phyloP scores from a whole-genome alignment of 2,329 filamentous ascomycete genomes.

The Knufia fluminis region DNA sequence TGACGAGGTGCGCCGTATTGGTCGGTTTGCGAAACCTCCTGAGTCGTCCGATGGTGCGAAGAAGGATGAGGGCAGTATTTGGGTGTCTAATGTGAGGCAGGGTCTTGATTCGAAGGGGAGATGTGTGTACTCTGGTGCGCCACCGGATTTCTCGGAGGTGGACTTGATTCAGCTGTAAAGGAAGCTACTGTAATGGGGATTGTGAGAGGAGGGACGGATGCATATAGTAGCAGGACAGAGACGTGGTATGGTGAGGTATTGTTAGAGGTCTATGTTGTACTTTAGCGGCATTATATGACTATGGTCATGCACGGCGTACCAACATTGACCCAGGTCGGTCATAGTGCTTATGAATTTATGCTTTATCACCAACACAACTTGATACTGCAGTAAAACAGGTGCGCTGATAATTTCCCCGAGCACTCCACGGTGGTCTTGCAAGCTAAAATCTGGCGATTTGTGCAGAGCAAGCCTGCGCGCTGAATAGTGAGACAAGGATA shows the following conservation, averaged over 20 bases:
- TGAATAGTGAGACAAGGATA: too few relatives aligned
- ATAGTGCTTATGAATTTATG: too few relatives aligned
- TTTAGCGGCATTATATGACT: conserved; percentile 1
- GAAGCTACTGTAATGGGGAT: not conserved
- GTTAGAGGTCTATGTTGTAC: not conserved
- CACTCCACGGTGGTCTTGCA: too few relatives aligned
- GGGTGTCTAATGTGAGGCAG: conserved; percentile 90
- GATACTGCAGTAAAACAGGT: too few relatives aligned
- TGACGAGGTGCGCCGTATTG: conserved; percentile 76
- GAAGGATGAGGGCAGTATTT: conserved; percentile 49
- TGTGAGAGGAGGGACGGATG: not conserved
- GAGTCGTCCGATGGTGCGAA: conserved; percentile 31
- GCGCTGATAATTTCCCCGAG: too few relatives aligned
- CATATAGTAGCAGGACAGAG: too few relatives aligned
- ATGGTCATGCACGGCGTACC: too few relatives aligned
- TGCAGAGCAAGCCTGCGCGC: too few relatives aligned
- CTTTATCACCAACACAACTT: too few relatives aligned
- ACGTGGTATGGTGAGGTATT: not conserved
- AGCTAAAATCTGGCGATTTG: too few relatives aligned
- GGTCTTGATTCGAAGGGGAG: conserved; percentile 73
- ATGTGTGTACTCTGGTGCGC: conserved; percentile 74
- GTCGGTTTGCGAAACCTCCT: conserved; percentile 50
- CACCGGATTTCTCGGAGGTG: conserved; percentile 81
- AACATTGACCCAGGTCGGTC: too few relatives aligned
- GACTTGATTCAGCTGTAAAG: conserved; percentile 69